A percentile compares a stretch with the other conserved stretches of the same genome.
These are phyloP conservation scores for Phytophthora niederhauseri DNA, from an alignment of 352 stramenopile species.

Conservation along the genomic window DNA sequence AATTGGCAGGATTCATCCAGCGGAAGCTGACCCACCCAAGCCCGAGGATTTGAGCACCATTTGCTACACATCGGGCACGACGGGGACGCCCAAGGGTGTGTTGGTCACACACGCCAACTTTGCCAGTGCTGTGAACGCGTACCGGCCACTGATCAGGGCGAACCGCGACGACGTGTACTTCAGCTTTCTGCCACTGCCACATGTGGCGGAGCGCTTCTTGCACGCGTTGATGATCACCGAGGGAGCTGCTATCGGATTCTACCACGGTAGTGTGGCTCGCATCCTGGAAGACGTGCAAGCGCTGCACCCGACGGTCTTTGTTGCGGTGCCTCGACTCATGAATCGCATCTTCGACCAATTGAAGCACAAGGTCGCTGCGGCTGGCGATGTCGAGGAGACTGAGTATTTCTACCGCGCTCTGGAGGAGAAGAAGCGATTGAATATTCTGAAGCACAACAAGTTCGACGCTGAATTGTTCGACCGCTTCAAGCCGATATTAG, in stretches of 20 bases:
- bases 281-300: conserved; percentile 91
- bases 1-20: conserved; percentile 34
- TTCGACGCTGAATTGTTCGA: conserved; percentile 95
- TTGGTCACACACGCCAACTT: conserved; percentile 57
- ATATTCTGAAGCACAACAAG: conserved; percentile 54
- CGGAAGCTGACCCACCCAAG: conserved; percentile 47
- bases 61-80: conserved; percentile 81
- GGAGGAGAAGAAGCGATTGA: conserved; percentile 48
- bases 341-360: conserved; percentile 96
- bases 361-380: conserved; percentile 48
- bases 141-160: conserved; percentile 19
- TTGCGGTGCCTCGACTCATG: conserved; percentile 91
- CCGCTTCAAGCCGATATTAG: conserved; percentile 92
- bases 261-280: conserved; percentile 77
- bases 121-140: conserved; percentile 29
- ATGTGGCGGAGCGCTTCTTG: conserved; percentile 95
- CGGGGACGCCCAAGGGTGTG: conserved; percentile 62
- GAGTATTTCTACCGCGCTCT: conserved; percentile 46
- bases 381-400: conserved; percentile 35
- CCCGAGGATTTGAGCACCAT: conserved; percentile 91
- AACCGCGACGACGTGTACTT: conserved; percentile 88
- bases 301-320: conserved; percentile 91
- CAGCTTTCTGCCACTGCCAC: conserved; percentile 95
- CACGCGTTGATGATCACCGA: conserved; percentile 88
- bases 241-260: conserved; percentile 73